Percentiles rank a stretch among this genome's conserved stretches.
Conservation (phyloP, 768 basidiomycete species). For the Mycena vitilis region DNA sequence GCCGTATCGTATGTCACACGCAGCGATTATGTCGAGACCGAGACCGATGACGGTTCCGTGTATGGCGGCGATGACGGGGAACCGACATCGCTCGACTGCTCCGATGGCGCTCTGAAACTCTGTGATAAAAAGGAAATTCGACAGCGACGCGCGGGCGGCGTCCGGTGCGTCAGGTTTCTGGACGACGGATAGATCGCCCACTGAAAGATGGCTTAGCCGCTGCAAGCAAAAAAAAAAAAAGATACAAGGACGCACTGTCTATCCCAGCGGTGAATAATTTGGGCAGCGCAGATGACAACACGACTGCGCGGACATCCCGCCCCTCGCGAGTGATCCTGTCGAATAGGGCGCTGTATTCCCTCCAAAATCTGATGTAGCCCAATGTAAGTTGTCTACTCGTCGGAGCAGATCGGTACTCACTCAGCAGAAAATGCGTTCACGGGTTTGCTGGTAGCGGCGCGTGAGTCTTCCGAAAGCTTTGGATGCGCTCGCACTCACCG, state of each 20-base stretch:
- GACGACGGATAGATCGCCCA: too few relatives aligned
- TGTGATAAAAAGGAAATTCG: slow-evolving; percentile 48
- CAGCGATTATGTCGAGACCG: slow-evolving; percentile 64
- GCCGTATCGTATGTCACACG: slow-evolving; percentile 72
- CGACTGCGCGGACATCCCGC: slow-evolving; percentile 60
- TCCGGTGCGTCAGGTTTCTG: slow-evolving; percentile 40
- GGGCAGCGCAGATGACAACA: slow-evolving; percentile 63
- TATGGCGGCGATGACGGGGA: slow-evolving; percentile 73
- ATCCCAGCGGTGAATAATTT: slow-evolving; percentile 74
- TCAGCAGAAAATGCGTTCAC: slow-evolving; percentile 60
- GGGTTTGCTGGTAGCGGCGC: slow-evolving; percentile 46
- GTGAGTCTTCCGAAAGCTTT: too few relatives aligned
- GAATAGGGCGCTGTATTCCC: slow-evolving; percentile 61
- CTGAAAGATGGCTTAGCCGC: neutral
- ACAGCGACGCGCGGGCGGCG: slow-evolving; percentile 51
- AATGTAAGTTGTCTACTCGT: neutral
- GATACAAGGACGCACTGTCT: slow-evolving; percentile 56
- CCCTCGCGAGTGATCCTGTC: slow-evolving; percentile 53
- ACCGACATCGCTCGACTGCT: slow-evolving; percentile 61
- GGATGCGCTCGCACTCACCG: too few relatives aligned
- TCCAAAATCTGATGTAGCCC: slow-evolving; percentile 62
- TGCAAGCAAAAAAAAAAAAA: neutral
- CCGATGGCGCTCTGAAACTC: slow-evolving; percentile 67
- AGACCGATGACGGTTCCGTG: slow-evolving; percentile 69
- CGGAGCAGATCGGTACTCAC: slow-evolving; percentile 33